These are phyloP conservation scores for Polyplosphaeria fusca DNA, from an alignment of 495 filamentous ascomycete genomes.

Conservation along the genomic window DNA sequence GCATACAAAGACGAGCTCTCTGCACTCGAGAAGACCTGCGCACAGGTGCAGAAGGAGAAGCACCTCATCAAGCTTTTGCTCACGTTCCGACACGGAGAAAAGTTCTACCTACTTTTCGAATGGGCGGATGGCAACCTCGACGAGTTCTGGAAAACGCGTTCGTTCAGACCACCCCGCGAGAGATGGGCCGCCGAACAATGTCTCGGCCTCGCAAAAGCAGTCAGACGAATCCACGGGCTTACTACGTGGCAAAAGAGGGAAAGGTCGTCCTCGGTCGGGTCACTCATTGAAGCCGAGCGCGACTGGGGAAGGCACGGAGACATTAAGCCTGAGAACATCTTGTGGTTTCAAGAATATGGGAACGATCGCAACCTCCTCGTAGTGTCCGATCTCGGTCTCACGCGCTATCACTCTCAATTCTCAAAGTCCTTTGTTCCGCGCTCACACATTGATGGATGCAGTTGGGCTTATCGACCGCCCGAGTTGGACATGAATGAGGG, in stretches of 20 bases:
- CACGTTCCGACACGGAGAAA: not conserved
- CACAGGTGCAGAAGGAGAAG: not conserved
- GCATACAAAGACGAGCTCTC: not conserved
- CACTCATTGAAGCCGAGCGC: not conserved
- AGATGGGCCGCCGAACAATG: constrained; percentile 9
- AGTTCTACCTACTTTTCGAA: constrained; percentile 8
- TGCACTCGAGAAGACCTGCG: not conserved
- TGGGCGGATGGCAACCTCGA: constrained; percentile 20
- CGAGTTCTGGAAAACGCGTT: constrained; percentile 8
- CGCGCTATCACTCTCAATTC: not conserved
- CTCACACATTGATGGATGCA: not conserved
- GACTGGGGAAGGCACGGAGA: constrained; percentile 12
- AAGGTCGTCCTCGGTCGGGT: not conserved
- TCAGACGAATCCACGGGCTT: constrained; percentile 1
- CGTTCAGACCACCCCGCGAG: not conserved
- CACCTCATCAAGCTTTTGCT: constrained; percentile 14
- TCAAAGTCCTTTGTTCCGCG: not conserved
- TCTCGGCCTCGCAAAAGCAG: constrained; percentile 1
- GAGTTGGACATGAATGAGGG: not conserved
- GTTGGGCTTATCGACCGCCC: constrained; percentile 11
- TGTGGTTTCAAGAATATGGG: constrained; percentile 2
- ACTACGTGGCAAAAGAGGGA: not conserved
- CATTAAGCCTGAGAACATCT: constrained; percentile 16
- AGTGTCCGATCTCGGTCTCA: constrained; percentile 16
- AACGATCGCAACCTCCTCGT: not conserved